Evolutionary conservation across 2,329 filamentous ascomycete species (phyloP), one percentile per base, ranked within the genome.

Genomic region (Cercospora brassicicola): DNA sequence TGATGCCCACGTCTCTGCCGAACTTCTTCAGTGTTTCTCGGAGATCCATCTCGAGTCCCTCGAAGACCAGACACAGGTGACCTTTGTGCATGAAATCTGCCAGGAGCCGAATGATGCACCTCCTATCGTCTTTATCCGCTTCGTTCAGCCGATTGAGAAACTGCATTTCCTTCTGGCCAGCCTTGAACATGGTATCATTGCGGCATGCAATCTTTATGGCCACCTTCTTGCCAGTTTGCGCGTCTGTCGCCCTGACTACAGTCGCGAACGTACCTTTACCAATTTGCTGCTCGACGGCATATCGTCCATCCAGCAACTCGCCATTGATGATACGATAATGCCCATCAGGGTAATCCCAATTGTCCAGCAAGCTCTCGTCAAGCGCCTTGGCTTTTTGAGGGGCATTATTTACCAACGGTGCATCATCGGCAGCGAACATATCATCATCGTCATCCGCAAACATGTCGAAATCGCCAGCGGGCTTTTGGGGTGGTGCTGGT

Each of bases 151-250:
- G 94, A 77, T 95, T 88, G 57, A 99, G 82, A 72, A 98, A 97
- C 51, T 92, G 91, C 78, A 98, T 96, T 79, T 99, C 95, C 67
- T 95, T 97, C 79, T 93, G 89, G 20, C 94, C 95, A 56, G 93
- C 94, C 80, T 97, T 97, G 73, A 89, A 87, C 79, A 84, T 79
- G 20, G 73, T 76, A 30, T 78, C 94, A 76, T 99, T 98, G 80
- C 96, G 96, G 71, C 95, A 91, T 80, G 98, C 96, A 75, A 99
- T 95, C 82, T 99, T 99, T 85, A 99, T 91, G 26, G 95, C 95
- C 33, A 98, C 94, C n/a, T 91, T 79, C 73, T 88, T 87, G 67
- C 76, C 77, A 56, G 86, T 91, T 59, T 88, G 88, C 23, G 90
- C 87, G 79, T 97, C 94, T 70, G 88, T 86, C 23, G 95, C 95